These are phyloP conservation scores for Yarrowia deformans DNA, from an alignment of 805 yeast species.

Conservation along the genomic window DNA sequence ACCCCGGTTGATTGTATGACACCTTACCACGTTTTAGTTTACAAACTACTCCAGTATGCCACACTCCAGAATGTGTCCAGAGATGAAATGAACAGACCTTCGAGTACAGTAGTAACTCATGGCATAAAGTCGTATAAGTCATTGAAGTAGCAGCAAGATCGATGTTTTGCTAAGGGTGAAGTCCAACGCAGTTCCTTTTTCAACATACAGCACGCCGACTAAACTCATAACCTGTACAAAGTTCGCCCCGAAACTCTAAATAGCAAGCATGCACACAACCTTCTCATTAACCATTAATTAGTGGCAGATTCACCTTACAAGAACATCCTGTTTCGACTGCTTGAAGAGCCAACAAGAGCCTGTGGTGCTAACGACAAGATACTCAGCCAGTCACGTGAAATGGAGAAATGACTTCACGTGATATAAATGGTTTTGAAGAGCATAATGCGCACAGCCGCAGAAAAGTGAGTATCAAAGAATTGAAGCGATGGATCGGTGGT, in stretches of 20 bases:
- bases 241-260: slow-evolving; percentile 4
- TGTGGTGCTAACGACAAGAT: slow-evolving; percentile 16
- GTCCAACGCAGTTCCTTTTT: no score
- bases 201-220: no score
- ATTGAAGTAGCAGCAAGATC: no score
- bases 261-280: not conserved
- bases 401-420: slow-evolving; percentile 38
- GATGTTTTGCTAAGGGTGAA: no score
- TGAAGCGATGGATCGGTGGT: not conserved
- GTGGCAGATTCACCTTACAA: slow-evolving; percentile 12
- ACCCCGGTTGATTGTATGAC: no score
- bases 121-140: no score
- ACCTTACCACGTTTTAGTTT: no score
- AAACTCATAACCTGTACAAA: slow-evolving; percentile 6
- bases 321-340: slow-evolving; percentile 11
- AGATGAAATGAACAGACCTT: no score
- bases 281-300: slow-evolving; percentile 13
- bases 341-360: not conserved
- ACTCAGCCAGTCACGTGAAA: slow-evolving; percentile 34
- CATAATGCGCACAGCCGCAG: slow-evolving; percentile 35
- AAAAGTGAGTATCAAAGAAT: slow-evolving; percentile 12
- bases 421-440: slow-evolving; percentile 31
- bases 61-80: no score
- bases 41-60: no score
- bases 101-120: no score